Conservation (phyloP, 139 green algal genomes). For the Picochlorum sp. region DNA sequence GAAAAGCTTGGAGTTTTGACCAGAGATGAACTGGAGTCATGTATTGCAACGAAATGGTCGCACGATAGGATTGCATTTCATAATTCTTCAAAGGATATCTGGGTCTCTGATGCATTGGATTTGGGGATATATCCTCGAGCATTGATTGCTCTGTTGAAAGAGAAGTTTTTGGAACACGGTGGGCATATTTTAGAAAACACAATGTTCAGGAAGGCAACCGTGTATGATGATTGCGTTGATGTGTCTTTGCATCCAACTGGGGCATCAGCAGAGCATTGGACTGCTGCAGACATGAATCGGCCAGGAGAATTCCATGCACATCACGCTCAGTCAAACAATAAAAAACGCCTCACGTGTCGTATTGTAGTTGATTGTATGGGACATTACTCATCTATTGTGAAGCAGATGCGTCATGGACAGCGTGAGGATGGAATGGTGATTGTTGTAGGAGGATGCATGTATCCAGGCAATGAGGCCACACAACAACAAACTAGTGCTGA, state of each 20-base stretch:
- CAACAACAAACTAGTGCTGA: slow-evolving; percentile 43
- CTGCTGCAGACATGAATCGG: slow-evolving; percentile 44
- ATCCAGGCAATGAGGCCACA: slow-evolving; percentile 10
- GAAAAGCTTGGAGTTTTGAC: slow-evolving; percentile 53
- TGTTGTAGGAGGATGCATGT: slow-evolving; percentile 74
- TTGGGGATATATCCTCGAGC: slow-evolving; percentile 54
- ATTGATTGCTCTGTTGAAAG: slow-evolving; percentile 20
- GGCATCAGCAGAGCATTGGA: slow-evolving; percentile 3
- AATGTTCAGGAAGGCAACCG: slow-evolving; percentile 36
- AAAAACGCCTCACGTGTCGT: slow-evolving; percentile 29
- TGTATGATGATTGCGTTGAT: slow-evolving; percentile 37
- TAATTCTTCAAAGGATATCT: slow-evolving; percentile 27
- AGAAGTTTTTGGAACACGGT: slow-evolving; percentile 38
- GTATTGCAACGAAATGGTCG: slow-evolving; percentile 65
- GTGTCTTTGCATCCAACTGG: slow-evolving; percentile 3
- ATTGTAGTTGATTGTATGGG: slow-evolving; percentile 91
- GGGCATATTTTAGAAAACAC: slow-evolving; percentile 47
- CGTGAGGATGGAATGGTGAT: slow-evolving; percentile 79
- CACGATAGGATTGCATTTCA: slow-evolving; percentile 52
- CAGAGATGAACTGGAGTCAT: slow-evolving; percentile 41
- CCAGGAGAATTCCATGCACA: slow-evolving; percentile 20
- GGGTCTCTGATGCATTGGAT: slow-evolving; percentile 66
- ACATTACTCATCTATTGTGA: slow-evolving; percentile 70
- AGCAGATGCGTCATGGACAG: slow-evolving; percentile 31
- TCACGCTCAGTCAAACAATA: background rate